Evolutionary conservation across 2,329 filamentous ascomycete species (phyloP).

Genomic region (Pyricularia pennisetigena): DNA sequence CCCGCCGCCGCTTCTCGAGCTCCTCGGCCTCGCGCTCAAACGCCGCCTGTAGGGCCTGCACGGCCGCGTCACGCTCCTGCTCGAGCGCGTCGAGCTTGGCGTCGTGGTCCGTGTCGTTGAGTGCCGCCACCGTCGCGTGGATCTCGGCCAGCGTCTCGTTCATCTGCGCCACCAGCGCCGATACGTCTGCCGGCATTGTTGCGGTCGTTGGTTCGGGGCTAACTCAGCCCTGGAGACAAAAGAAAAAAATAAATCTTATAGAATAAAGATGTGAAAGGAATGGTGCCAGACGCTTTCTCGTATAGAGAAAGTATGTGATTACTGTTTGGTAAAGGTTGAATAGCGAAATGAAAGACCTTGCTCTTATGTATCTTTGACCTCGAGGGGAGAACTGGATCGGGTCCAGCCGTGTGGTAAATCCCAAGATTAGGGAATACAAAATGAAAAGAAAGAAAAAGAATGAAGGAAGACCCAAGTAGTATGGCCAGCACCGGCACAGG

Average conservation of each 20-base stretch:
- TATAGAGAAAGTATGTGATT: background rate
- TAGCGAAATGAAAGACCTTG: background rate
- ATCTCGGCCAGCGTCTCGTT: constrained; percentile 30
- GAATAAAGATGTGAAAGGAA: background rate
- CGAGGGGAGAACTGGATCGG: background rate
- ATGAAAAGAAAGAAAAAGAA: background rate
- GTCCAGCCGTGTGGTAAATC: background rate
- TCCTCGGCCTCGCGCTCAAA: constrained; percentile 22
- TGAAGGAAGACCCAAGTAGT: background rate
- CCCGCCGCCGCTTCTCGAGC: constrained; percentile 17
- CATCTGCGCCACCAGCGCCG: constrained; percentile 30
- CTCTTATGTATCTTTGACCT: background rate
- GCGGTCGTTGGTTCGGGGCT: background rate
- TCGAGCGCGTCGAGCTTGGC: constrained; percentile 28
- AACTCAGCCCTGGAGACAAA: background rate
- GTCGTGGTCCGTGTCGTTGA: constrained; percentile 23
- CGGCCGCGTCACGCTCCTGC: constrained; percentile 21
- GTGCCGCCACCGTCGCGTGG: constrained; percentile 22
- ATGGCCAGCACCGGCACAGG: background rate
- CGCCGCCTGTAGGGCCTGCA: constrained; percentile 19
- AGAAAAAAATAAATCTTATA: background rate
- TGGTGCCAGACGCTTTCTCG: background rate
- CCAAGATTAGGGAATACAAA: background rate
- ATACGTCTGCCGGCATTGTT: constrained; percentile 20
- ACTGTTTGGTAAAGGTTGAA: background rate